Evolutionary conservation across 2,329 filamentous ascomycete genomes (phyloP), one percentile per base, ranked within the genome.

Genomic region (Dactylellina sp.): DNA sequence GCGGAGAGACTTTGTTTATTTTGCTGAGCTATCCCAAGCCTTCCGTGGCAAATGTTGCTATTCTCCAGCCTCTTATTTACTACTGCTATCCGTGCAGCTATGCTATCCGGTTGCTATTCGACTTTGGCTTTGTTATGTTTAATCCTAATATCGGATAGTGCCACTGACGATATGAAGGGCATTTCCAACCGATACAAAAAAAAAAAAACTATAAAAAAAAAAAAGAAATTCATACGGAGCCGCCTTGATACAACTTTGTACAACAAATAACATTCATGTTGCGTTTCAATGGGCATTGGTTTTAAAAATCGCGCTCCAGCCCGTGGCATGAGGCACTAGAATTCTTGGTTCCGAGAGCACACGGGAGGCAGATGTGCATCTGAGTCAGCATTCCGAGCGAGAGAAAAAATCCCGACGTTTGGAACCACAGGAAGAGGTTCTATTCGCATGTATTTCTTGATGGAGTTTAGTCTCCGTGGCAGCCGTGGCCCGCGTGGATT

Each of bases 401-500:
- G 14, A 20, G 20, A 22, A 20, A 18, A 65, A 44, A n/a, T n/a
- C 49, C 40, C 50, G 49, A 55, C 25, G n/a, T 25, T 47, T 40
- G 42, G 50, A 65, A 55, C 37, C 37, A n/a, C n/a, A n/a, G n/a
- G 28, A 37, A 42, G 44, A 28, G 22, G 40, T 18, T 16, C 18
- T 42, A 24, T 18, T 37, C 28, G 28, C 22, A 52, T 2, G n/a
- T 37, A 18, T 60, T 42, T 49, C 64, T 70, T 18, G 22, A 61
- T 61, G 49, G 39, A 62, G 64, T 42, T 42, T 70, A 70, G 64
- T 62, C 47, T 47, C 64, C 64, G 64, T 61, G 64, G 62, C 16
- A 61, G 39, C 64, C 56, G 64, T 68, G 63, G 53, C 5, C 63
- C 63, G 63, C 63, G 63, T 68, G 63, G 53, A 66, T 66, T 44